A percentile compares a stretch with the other conserved stretches of the same genome.
Evolutionary conservation across 108 stramenopile species (phyloP).

Genomic region (Nannochloropsis salina): DNA sequence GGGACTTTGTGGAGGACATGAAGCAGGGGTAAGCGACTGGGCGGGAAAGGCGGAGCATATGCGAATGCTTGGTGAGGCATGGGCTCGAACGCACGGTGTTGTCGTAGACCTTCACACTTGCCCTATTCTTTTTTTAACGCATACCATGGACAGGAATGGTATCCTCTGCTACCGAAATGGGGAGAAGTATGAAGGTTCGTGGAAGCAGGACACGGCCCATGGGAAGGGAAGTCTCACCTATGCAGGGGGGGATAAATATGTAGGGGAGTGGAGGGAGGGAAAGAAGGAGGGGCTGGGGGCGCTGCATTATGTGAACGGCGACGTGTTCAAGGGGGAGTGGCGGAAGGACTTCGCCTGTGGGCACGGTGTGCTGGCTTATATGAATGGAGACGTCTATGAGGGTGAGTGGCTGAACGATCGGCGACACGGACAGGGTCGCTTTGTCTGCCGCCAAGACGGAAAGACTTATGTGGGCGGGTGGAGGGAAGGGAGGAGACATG

Average conservation of each 20-base stretch:
- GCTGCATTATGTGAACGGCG: slow-evolving; percentile 27
- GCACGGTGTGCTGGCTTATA: slow-evolving; percentile 28
- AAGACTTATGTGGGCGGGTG: background rate
- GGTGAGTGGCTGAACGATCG: slow-evolving; percentile 39
- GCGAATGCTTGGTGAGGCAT: background rate
- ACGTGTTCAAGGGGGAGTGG: slow-evolving; percentile 22
- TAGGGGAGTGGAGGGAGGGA: slow-evolving; percentile 38
- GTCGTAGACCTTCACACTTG: too few relatives aligned
- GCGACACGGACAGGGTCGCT: slow-evolving; percentile 38
- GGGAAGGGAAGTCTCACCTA: slow-evolving; percentile 45
- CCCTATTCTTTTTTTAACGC: background rate
- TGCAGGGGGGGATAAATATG: slow-evolving; percentile 35
- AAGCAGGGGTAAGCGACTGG: slow-evolving; percentile 33
- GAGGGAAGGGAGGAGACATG: background rate
- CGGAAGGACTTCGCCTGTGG: slow-evolving; percentile 15
- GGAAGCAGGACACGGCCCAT: slow-evolving; percentile 31
- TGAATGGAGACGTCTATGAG: slow-evolving; percentile 46
- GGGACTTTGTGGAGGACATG: slow-evolving; percentile 38
- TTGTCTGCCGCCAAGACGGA: slow-evolving; percentile 13
- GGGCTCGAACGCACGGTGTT: too few relatives aligned
- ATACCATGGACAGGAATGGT: background rate
- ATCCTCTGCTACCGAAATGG: slow-evolving; percentile 32
- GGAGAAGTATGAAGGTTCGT: slow-evolving; percentile 45
- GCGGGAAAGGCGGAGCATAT: background rate
- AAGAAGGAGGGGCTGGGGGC: slow-evolving; percentile 31